Percentiles rank a stretch among this genome's conserved stretches.
phyloP scores from a whole-genome alignment of 345 rosid genomes.

The Orychophragmus violaceus region DNA sequence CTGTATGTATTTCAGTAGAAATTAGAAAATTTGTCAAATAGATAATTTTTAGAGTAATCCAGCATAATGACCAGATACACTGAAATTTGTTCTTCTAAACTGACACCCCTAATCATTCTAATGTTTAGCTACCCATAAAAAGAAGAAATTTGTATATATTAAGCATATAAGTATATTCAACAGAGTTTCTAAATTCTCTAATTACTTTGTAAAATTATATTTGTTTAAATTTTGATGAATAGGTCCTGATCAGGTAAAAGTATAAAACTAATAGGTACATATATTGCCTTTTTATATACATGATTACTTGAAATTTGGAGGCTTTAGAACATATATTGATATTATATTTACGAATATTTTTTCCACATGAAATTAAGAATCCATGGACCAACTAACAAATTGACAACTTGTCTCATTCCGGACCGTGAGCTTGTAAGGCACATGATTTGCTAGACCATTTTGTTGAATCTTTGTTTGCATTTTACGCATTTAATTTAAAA shows the following conservation, averaged over 20 bases:
- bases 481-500: conserved; percentile 13
- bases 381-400: conserved; percentile 20
- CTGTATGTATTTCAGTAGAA: too few relatives aligned
- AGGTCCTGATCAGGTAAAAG: not conserved
- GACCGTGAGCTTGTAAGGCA: conserved; percentile 23
- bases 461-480: conserved; percentile 13
- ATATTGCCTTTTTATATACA: conserved; percentile 12
- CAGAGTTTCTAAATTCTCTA: not conserved
- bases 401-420: conserved; percentile 28
- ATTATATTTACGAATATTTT: not conserved
- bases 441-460: conserved; percentile 23
- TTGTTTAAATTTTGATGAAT: not conserved
- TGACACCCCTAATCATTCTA: not conserved
- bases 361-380: not conserved
- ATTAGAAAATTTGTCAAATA: too few relatives aligned
- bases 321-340: conserved; percentile 1
- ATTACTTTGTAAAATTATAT: not conserved
- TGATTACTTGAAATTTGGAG: not conserved
- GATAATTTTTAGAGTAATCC: too few relatives aligned
- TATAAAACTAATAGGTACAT: too few relatives aligned
- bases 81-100: too few relatives aligned
- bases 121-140: not conserved
- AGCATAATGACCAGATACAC: too few relatives aligned
- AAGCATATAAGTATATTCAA: not conserved
- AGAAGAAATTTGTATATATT: not conserved